Evolutionary conservation across 192 early-diverging fungal species (phyloP), one percentile per base, ranked within the genome.

Genomic region (Geosiphon pyriformis): DNA sequence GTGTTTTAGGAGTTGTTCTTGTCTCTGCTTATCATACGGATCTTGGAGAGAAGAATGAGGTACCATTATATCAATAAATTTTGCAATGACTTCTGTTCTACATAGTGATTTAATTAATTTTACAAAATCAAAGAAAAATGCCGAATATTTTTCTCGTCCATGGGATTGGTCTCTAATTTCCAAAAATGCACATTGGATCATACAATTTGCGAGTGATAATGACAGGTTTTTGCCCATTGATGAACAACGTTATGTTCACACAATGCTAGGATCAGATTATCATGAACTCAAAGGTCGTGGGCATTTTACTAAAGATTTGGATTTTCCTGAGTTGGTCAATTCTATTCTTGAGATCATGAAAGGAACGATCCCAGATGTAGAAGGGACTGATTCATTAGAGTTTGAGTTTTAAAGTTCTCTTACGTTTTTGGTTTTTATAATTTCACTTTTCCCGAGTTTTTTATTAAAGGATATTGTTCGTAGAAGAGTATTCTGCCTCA

Each of bases 21-120:
- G 76, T 71, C n/a, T 73, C 72, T 20, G 76, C 72, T 11, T 77
- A 77, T 53, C 69, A 74, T 20, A 70, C 76, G 0, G 72, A 77
- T 26, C 69, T 77, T 1, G 76, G 67, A 2, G 72, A 73, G 33
- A 33, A 52, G 8, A 66, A 67, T 3, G 74, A 76, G 67, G 73
- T 70, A 74, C 2, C n/a, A 3, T 27, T 50, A 18, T 65, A 3
- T 53, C 30, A 50, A 1, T 52, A 4, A 7, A 11, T 30, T 15
- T 49, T 54, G 7, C 26, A 20, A 20, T 1, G 31, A 26, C 3
- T 15, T 23, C n/a, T 31, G 3, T 17, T 67, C 26, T 22, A 29
- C 22, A 34, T n/a, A 50, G 22, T 49, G 27, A 18, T 48, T 25
- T 20, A 8, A 3, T 26, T 6, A 25, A 63, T 8, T n/a, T n/a